Conservation (phyloP, 495 filamentous ascomycete genomes). For the Amorphotheca resinae region DNA sequence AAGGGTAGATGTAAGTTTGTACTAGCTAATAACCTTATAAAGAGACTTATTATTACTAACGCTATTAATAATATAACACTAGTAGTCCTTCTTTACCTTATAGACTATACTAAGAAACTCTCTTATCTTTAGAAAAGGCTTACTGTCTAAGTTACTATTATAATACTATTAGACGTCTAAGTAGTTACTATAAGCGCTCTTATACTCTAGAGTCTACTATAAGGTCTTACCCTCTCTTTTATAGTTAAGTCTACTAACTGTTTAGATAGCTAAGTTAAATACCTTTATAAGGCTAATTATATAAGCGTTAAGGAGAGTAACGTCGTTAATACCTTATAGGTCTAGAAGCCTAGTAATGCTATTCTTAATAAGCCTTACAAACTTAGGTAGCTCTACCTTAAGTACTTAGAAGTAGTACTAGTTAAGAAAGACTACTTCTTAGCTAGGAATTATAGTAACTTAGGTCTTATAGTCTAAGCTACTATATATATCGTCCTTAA, state of each 20-base stretch:
- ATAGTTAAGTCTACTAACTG: neutral
- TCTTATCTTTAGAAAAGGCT: neutral
- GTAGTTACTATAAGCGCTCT: no score
- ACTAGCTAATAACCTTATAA: neutral
- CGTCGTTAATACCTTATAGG: neutral
- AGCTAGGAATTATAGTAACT: neutral
- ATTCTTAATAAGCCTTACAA: neutral
- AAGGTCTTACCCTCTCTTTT: neutral
- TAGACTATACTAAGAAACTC: neutral
- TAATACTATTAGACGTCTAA: neutral
- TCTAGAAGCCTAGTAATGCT: neutral
- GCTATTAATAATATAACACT: neutral
- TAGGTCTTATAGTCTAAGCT: constrained; percentile 1
- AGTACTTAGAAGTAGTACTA: neutral
- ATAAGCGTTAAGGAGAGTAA: neutral
- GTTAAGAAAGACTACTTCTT: neutral
- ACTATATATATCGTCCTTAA: neutral
- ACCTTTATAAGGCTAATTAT: neutral
- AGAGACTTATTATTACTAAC: neutral
- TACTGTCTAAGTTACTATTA: neutral
- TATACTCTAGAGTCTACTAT: neutral
- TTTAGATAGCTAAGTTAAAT: neutral
- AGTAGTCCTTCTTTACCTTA: neutral
- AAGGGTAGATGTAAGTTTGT: no score
- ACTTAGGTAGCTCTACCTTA: neutral